Percentiles rank a stretch among this genome's conserved stretches.
phyloP scores from a whole-genome alignment of 2,329 filamentous ascomycete species.

The Tolypocladium amazonense region DNA sequence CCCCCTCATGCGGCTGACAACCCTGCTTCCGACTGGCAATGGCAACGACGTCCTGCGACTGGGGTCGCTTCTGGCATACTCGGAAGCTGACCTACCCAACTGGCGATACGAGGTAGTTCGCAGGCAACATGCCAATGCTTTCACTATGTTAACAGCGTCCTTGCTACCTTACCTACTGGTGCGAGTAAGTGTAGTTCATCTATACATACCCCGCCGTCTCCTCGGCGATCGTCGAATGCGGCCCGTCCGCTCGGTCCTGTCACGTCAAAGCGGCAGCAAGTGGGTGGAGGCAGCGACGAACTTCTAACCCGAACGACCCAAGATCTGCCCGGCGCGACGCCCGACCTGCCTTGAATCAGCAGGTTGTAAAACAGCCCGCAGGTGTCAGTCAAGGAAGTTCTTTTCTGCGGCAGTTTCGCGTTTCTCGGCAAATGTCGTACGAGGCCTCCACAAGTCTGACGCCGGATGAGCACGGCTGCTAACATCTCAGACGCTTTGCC shows the following conservation, averaged over 20 bases:
- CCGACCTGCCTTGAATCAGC: not conserved
- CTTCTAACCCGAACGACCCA: not conserved
- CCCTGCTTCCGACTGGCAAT: not conserved
- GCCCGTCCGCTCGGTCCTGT: not conserved
- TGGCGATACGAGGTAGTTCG: not conserved
- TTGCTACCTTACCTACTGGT: not conserved
- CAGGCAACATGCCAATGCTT: not conserved
- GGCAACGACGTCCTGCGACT: not conserved
- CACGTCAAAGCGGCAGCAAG: not conserved
- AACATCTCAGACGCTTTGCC: not conserved
- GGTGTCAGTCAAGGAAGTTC: not conserved
- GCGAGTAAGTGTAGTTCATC: not conserved
- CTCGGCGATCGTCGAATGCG: not conserved
- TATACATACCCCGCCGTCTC: not conserved
- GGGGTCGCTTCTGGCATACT: not conserved
- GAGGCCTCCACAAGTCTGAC: not conserved
- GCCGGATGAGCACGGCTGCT: not conserved
- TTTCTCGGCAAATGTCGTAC: not conserved
- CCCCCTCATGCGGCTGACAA: not conserved
- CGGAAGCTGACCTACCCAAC: not conserved
- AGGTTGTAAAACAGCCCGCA: not conserved
- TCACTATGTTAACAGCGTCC: not conserved
- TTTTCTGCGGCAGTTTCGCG: not conserved
- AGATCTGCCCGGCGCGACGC: not conserved
- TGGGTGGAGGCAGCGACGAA: not conserved